Conservation (phyloP, 2,329 filamentous ascomycete species). For the Pestalotiopsis sp. region DNA sequence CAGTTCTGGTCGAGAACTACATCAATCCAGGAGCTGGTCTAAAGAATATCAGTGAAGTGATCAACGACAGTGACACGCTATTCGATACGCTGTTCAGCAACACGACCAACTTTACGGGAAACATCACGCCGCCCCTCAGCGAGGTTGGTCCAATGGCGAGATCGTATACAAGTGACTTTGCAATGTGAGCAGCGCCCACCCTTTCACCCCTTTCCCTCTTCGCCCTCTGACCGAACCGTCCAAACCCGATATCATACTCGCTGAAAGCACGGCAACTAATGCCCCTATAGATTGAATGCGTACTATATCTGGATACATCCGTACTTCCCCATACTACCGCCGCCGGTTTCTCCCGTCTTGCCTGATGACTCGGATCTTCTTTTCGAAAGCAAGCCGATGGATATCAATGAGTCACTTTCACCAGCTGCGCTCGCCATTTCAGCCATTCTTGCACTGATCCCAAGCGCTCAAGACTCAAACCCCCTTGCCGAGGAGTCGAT, state of each 20-base stretch:
- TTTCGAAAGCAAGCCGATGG: slow-evolving; percentile 36
- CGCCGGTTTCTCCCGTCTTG: slow-evolving; percentile 35
- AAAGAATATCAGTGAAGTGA: slow-evolving; percentile 44
- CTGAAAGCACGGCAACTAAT: background rate
- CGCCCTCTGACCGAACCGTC: background rate
- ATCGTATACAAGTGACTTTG: slow-evolving; percentile 39
- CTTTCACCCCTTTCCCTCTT: background rate
- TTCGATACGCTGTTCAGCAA: slow-evolving; percentile 44
- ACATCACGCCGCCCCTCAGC: slow-evolving; percentile 9
- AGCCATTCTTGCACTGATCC: slow-evolving; percentile 49
- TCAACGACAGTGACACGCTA: slow-evolving; percentile 49
- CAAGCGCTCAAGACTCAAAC: slow-evolving; percentile 40
- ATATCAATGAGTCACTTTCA: slow-evolving; percentile 40
- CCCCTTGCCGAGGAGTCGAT: slow-evolving; percentile 40
- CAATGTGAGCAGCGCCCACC: slow-evolving; percentile 37
- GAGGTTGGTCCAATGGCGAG: slow-evolving; percentile 36
- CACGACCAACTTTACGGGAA: slow-evolving; percentile 20
- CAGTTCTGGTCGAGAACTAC: slow-evolving; percentile 38
- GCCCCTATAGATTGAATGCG: slow-evolving; percentile 40
- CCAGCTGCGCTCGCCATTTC: slow-evolving; percentile 48
- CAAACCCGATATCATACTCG: background rate
- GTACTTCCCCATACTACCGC: slow-evolving; percentile 50
- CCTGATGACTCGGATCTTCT: slow-evolving; percentile 34
- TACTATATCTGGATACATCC: slow-evolving; percentile 56
- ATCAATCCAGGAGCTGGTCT: slow-evolving; percentile 51